Evolutionary conservation across 1,284 basidiomycete genomes (phyloP), one percentile per base, ranked within the genome.

Genomic region (Melampsora abietis-canadensis): DNA sequence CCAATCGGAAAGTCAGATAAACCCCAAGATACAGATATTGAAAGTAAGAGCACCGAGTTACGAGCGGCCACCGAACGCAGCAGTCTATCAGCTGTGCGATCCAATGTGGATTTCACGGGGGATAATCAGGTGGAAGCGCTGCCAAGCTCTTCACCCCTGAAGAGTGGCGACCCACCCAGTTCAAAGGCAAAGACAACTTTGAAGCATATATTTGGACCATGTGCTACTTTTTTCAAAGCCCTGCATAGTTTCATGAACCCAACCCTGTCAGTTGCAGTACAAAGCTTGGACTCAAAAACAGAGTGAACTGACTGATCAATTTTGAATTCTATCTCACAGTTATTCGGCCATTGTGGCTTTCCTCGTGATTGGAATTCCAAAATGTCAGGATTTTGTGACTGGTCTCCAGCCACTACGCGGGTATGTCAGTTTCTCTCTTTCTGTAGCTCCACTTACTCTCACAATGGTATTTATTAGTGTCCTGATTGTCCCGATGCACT

Each of bases 301-400:
- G 15, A 1, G 10, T 12, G n/a, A 15, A 21, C n/a, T 12, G 27
- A 21, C 7, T n/a, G 7, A n/a, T 54, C 1, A 7, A 7, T 54
- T 40, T 5, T 12, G 14, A 44, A 44, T 44, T 44, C 2, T 15
- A 12, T 44, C 12, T 44, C n/a, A 81, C n/a, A 77, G 83, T 2
- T 82, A 81, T 78, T 81, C 83, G 4, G 83, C 83, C 12, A 75
- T 84, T 2, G 77, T 82, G 12, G 82, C 81, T 14, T 78, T 84
- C 40, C 66, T 83, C 12, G 83, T 84, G 8, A 83, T 82, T 17
- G 80, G 83, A 51, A 81, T 83, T 5, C 80, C 81, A 46, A 83
- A 82, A 24, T 76, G 84, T 59, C 83, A 84, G 73, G 66, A 76
- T 59, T 76, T 79, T 19, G 72, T 84, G 59, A 79, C 80, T 48